Evolutionary conservation across 208 protist species (phyloP).

Genomic region (Crithidia expoeki): DNA sequence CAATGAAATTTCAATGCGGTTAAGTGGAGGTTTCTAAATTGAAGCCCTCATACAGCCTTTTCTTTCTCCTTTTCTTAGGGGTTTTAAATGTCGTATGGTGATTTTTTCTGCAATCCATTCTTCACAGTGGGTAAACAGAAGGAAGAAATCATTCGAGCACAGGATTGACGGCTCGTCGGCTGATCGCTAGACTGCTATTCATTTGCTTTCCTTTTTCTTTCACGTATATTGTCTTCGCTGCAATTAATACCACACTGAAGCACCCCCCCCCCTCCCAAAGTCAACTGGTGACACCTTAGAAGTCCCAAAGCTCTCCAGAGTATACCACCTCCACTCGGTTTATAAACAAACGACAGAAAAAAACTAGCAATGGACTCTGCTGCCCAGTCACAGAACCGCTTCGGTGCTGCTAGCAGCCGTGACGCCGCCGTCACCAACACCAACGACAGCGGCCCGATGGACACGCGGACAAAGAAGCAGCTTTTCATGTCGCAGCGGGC

Average conservation of each 20-base stretch:
- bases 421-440: background rate
- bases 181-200: background rate
- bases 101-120: no score
- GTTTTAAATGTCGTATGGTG: no score
- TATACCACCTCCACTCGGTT: no score
- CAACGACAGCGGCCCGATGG: constrained; percentile 15
- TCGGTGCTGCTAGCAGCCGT: constrained; percentile 18
- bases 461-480: constrained; percentile 72
- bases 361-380: constrained; percentile 16
- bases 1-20: no score
- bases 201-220: constrained; percentile 5
- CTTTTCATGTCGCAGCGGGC: constrained; percentile 89
- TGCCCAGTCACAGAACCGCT: constrained; percentile 6
- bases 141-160: background rate
- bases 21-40: no score
- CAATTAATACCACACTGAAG: no score
- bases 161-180: background rate
- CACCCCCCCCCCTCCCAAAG: background rate
- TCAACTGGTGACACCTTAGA: no score
- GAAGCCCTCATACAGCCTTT: no score
- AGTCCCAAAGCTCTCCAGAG: no score
- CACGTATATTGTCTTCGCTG: no score
- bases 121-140: no score
- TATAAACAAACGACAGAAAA: background rate
- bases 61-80: no score